Conservation (phyloP, 805 yeast genomes). For the Candida germanica region DNA sequence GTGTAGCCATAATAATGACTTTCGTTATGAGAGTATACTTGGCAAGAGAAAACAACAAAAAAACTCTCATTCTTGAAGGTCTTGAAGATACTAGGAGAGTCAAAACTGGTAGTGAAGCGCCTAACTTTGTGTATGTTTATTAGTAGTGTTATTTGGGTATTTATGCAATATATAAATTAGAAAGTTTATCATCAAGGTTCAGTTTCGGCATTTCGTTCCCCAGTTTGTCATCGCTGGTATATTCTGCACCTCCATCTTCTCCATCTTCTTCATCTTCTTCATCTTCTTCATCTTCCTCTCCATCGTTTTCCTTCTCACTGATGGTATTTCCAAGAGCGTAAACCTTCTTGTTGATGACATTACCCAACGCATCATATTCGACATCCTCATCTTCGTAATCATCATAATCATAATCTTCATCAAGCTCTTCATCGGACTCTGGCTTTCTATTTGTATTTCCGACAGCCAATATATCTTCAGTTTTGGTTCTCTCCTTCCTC, state of each 20-base stretch:
- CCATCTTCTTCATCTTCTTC: conserved; percentile 2
- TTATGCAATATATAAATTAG: no score
- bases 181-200: background rate
- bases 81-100: conserved; percentile 5
- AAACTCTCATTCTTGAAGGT: conserved; percentile 2
- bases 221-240: conserved; percentile 7
- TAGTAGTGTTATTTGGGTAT: no score
- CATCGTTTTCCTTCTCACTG: conserved; percentile 10
- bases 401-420: conserved; percentile 16
- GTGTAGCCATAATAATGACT: conserved; percentile 8
- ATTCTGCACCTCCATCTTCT: background rate
- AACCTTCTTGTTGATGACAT: conserved; percentile 10
- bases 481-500: conserved; percentile 51
- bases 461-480: conserved; percentile 69
- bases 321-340: conserved; percentile 6
- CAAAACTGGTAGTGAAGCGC: conserved; percentile 5
- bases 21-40: background rate
- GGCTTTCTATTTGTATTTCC: conserved; percentile 66
- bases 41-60: background rate
- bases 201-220: conserved; percentile 4
- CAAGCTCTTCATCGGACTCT: conserved; percentile 12
- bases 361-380: conserved; percentile 20
- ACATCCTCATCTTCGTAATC: conserved; percentile 11
- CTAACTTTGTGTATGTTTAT: conserved; percentile 2
- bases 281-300: conserved; percentile 5